Evolutionary conservation across 768 basidiomycete genomes (phyloP).

Genomic region (Leccinum subtestaceum): DNA sequence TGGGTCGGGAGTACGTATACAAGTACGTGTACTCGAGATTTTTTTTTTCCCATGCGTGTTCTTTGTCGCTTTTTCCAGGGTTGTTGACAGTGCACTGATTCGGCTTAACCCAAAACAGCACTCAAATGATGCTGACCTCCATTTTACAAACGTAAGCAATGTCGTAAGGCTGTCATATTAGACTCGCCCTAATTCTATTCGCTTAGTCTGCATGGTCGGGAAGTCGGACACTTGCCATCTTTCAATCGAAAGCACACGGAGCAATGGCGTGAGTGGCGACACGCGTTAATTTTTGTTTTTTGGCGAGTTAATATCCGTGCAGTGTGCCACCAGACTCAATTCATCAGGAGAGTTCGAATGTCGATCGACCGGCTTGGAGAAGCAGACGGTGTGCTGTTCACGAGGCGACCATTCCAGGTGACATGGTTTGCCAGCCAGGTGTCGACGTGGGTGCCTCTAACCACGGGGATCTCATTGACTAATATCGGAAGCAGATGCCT

Average conservation of each 20-base stretch:
- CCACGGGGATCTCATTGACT: not conserved
- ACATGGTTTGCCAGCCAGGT: slow-evolving; percentile 72
- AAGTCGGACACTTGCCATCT: slow-evolving; percentile 44
- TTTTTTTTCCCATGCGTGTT: slow-evolving; percentile 14
- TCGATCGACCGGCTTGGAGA: slow-evolving; percentile 53
- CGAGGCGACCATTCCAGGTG: slow-evolving; percentile 66
- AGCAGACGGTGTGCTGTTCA: slow-evolving; percentile 52
- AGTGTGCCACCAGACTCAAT: slow-evolving; percentile 70
- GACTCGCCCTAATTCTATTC: slow-evolving; percentile 23
- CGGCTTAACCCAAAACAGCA: slow-evolving; percentile 38
- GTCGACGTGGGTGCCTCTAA: slow-evolving; percentile 44
- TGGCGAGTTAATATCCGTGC: slow-evolving; percentile 5
- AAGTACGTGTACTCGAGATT: slow-evolving; percentile 48
- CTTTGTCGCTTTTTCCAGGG: slow-evolving; percentile 1
- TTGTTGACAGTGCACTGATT: slow-evolving; percentile 15
- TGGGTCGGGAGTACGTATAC: slow-evolving; percentile 67
- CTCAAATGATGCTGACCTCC: slow-evolving; percentile 61
- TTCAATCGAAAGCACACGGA: slow-evolving; percentile 72
- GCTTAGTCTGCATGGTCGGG: slow-evolving; percentile 50
- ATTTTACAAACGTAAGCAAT: slow-evolving; percentile 59
- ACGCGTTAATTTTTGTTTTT: not conserved
- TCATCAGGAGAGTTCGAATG: slow-evolving; percentile 57
- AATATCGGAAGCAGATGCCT: slow-evolving; percentile 47
- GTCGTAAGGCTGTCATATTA: not conserved
- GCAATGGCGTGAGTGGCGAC: slow-evolving; percentile 67